Evolutionary conservation across 768 basidiomycete species (phyloP), one percentile per base, ranked within the genome.

Genomic region (Tylopilus felleus): DNA sequence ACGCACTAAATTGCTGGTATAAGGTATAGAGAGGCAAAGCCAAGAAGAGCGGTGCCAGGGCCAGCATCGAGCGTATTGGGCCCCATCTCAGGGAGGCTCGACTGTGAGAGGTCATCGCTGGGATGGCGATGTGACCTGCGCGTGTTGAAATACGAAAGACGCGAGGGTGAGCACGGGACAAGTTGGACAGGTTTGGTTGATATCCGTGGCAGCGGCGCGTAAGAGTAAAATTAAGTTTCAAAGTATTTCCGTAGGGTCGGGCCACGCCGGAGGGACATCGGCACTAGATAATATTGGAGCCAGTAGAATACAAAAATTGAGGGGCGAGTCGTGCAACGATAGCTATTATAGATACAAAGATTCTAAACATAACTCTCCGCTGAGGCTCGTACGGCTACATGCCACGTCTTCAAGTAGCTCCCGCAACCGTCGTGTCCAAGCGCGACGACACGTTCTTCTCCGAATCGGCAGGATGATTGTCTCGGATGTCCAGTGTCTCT

Each of bases 401-500:
- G n/a, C n/a, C 16, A 3, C 14, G 27, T 14, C 27, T 5, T 44
- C 6, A 19, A 22, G 51, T 29, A 16, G 19, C 10, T 19, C 23
- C 10, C 27, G 9, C 49, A 17, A 33, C 29, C 17, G 31, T 36
- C 19, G 23, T 19, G 8, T 47, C 49, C 17, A 38, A 31, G 9
- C 21, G 49, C 13, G 61, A 46, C 22, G 43, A 29, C 36, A 43
- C 36, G 4, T 43, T 36, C 21, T 53, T 53, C 12, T 57, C 58
- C 9, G 67, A 60, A 22, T 88, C 85, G 1, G 79, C 71, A 5
- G 68, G 56, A 57, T 90, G 87, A 58, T 85, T 87, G 49, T 88
- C 88, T 19, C 71, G 60, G 36, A 90, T 82, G n/a, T 76, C 60
- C 40, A 91, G 66, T 14, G 58, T 55, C 23, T 75, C 72, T 28